These are phyloP conservation scores for Penicillium sp. DNA, from an alignment of 2,329 filamentous ascomycete genomes.

Conservation along the genomic window DNA sequence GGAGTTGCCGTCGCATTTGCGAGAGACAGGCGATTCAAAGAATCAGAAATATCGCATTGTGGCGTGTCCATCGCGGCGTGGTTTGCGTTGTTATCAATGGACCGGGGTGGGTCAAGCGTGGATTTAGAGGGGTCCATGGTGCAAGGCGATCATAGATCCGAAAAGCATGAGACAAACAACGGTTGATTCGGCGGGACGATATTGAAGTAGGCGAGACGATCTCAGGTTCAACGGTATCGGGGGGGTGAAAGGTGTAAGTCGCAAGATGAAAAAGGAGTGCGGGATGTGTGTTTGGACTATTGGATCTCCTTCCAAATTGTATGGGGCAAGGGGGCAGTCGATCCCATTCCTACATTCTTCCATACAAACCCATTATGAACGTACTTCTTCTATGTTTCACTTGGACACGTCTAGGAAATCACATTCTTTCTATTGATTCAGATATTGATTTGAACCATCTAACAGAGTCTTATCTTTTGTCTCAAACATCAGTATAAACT, in stretches of 20 bases:
- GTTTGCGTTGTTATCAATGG: slow-evolving; percentile 21
- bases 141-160: slow-evolving; percentile 19
- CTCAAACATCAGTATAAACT: background rate
- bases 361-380: background rate
- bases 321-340: slow-evolving; percentile 22
- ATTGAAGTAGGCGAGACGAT: background rate
- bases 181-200: background rate
- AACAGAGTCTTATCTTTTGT: background rate
- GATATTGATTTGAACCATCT: background rate
- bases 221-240: background rate
- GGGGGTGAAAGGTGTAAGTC: background rate
- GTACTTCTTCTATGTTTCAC: slow-evolving; percentile 5
- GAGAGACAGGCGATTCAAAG: slow-evolving; percentile 30
- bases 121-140: slow-evolving; percentile 34
- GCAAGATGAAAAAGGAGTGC: slow-evolving; percentile 9
- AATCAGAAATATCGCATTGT: slow-evolving; percentile 20
- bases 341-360: slow-evolving; percentile 15
- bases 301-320: slow-evolving; percentile 10
- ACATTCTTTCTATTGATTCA: slow-evolving; percentile 3
- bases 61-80: slow-evolving; percentile 16
- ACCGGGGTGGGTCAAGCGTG: slow-evolving; percentile 20
- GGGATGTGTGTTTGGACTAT: slow-evolving; percentile 5
- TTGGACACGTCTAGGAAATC: background rate
- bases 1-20: slow-evolving; percentile 23
- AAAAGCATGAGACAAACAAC: slow-evolving; percentile 3